These are phyloP conservation scores for Pseudogymnoascus sp. DNA, from an alignment of 2,329 filamentous ascomycete genomes.

Conservation along the genomic window DNA sequence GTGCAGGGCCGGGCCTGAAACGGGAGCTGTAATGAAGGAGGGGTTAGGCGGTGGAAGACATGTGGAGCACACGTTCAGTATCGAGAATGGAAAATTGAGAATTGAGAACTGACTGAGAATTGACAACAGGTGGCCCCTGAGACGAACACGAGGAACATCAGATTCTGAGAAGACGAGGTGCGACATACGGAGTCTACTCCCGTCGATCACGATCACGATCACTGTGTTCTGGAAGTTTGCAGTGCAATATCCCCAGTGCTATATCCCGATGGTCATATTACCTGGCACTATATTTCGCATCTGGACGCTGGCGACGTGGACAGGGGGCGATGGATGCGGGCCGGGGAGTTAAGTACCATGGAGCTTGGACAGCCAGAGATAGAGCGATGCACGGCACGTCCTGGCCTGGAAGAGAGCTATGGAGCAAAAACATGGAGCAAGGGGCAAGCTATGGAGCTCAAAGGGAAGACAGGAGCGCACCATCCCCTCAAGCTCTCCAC, in stretches of 20 bases:
- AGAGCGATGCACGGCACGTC: background rate
- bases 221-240: constrained; percentile 6
- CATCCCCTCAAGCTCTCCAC: background rate
- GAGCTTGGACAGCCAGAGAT: constrained; percentile 7
- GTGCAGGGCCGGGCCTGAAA: constrained; percentile 1
- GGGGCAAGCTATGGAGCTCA: constrained; percentile 10
- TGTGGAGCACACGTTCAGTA: background rate
- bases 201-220: background rate
- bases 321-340: background rate
- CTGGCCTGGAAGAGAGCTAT: constrained; percentile 1
- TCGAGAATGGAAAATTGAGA: background rate
- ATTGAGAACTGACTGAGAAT: background rate
- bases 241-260: background rate
- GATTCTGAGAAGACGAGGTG: background rate
- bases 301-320: background rate
- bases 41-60: background rate
- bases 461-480: background rate
- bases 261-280: background rate
- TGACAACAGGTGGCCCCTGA: background rate
- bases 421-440: background rate
- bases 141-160: background rate
- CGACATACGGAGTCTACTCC: background rate
- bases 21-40: constrained; percentile 9
- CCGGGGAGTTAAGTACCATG: background rate
- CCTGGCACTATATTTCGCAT: background rate